phyloP scores from a whole-genome alignment of 345 rosid genomes.

The Ailanthus altissimus region DNA sequence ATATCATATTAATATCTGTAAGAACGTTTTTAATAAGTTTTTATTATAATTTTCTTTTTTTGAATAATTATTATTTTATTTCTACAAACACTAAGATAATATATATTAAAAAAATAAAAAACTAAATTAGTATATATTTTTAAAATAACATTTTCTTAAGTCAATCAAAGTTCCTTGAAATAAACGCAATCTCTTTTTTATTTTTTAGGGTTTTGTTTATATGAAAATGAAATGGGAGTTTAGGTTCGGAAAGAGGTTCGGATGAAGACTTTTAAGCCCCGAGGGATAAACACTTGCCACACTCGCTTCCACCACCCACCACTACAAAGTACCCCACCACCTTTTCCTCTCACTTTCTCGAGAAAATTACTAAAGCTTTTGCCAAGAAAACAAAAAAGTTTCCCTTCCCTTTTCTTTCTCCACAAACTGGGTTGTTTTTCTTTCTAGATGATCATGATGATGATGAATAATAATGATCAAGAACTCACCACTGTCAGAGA shows the following conservation, averaged over 20 bases:
- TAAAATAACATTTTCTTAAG: background rate
- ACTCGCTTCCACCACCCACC: slow-evolving; percentile 30
- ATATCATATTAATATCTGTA: too few relatives aligned
- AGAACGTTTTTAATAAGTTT: too few relatives aligned
- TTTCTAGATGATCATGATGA: background rate
- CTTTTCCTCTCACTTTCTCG: slow-evolving; percentile 9
- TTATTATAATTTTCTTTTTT: too few relatives aligned
- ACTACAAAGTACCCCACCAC: slow-evolving; percentile 36
- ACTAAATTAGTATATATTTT: too few relatives aligned
- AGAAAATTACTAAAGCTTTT: background rate
- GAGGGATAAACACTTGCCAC: slow-evolving; percentile 35
- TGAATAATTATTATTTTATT: too few relatives aligned
- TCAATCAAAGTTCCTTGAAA: slow-evolving; percentile 16
- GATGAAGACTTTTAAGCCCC: slow-evolving; percentile 33
- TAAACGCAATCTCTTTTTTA: slow-evolving; percentile 19
- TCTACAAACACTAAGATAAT: too few relatives aligned
- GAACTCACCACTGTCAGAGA: slow-evolving; percentile 44
- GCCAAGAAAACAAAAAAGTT: background rate
- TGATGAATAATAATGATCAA: slow-evolving; percentile 40
- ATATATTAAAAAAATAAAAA: too few relatives aligned
- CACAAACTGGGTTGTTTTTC: background rate
- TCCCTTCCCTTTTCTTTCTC: background rate
- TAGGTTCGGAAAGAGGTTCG: slow-evolving; percentile 40
- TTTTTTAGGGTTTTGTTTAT: too few relatives aligned
- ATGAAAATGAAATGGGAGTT: background rate